Conservation (phyloP, 2,329 filamentous ascomycete species). For the Zarea fungicola region DNA sequence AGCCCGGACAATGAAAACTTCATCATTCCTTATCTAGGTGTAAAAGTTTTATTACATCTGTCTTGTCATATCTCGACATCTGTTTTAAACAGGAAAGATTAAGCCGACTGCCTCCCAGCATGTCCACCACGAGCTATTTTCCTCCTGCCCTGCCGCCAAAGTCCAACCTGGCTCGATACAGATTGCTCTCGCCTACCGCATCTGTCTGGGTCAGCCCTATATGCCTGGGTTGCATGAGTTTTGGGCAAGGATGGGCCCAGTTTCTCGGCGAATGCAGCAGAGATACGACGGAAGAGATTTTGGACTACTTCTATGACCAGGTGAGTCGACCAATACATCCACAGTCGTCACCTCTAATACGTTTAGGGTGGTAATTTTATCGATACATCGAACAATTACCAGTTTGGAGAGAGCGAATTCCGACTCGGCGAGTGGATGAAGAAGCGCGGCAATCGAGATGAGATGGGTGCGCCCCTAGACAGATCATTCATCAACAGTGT, state of each 20-base stretch:
- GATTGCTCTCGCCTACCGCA: conserved; percentile 61
- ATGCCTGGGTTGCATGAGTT: conserved; percentile 60
- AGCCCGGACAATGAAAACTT: too few species aligned
- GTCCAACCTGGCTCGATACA: conserved; percentile 59
- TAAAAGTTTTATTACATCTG: too few species aligned
- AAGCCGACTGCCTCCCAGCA: background rate
- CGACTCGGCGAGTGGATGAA: conserved; percentile 71
- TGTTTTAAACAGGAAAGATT: too few species aligned
- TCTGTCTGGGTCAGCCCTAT: conserved; percentile 63
- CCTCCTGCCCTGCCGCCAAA: conserved; percentile 45
- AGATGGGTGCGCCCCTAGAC: conserved; percentile 38
- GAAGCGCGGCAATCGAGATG: conserved; percentile 56
- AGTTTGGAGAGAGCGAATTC: conserved; percentile 54
- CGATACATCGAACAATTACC: conserved; percentile 67
- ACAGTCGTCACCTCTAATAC: background rate
- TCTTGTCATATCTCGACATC: too few species aligned
- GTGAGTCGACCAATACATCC: conserved; percentile 24
- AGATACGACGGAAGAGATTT: conserved; percentile 54
- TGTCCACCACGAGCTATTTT: conserved; percentile 13
- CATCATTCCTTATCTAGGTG: too few species aligned
- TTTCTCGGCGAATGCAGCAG: conserved; percentile 63
- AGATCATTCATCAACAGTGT: too few species aligned
- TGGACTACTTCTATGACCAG: conserved; percentile 60
- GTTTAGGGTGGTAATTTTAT: conserved; percentile 59
- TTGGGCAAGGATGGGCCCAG: conserved; percentile 50